Base-by-base conservation (phyloP, 176 grass and related monocot species). In the Tuctoria greenei region DNA sequence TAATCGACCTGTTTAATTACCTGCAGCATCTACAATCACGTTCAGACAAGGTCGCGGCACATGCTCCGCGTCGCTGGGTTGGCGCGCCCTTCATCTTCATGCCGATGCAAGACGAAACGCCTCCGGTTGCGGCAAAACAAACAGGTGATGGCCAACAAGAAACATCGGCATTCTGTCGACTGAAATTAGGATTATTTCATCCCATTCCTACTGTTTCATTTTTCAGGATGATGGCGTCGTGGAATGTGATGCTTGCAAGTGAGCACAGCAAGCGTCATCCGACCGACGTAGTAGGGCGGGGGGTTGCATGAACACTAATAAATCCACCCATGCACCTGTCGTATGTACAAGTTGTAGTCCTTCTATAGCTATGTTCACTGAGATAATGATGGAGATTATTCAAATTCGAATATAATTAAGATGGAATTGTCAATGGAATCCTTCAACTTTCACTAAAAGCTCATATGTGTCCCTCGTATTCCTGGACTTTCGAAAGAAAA, bases 11-110 rank as follows among this genome's bases (percentile, higher is more conserved):
- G 1, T 49, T 0, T 14, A 4, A 4, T 34, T 57, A 28, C 59
- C 47, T 62, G 64, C 86, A 96, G 93, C 87, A 90, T 91, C 67
- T 90, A 90, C 70, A 96, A 96, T 52, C 87, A 92, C 58, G 42
- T 71, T 2, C 68, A 84, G 21, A 10, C 77, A 60, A 69, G 75
- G 55, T 0, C 82, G 61, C 81, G 83, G 27, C 73, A 61, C 34
- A 58, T 87, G 70, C 50, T 77, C 62, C 63, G 40, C 9, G 24
- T 46, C 2, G 2, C 78, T 14, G 45, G 56, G 41, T n/a, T 82
- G 37, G 70, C 35, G 0, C 78, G 37, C n/a, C 82, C 31, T 15
- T 34, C n/a, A n/a, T n/a, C n/a, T 59, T 24, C 54, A 23, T 88
- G 74, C 21, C 55, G 36, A 4, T 81, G 85, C 61, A 66, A 47